Evolutionary conservation across 2,329 filamentous ascomycete species (phyloP), one percentile per base, ranked within the genome.

Genomic region (Xylariomycetidae sp.): DNA sequence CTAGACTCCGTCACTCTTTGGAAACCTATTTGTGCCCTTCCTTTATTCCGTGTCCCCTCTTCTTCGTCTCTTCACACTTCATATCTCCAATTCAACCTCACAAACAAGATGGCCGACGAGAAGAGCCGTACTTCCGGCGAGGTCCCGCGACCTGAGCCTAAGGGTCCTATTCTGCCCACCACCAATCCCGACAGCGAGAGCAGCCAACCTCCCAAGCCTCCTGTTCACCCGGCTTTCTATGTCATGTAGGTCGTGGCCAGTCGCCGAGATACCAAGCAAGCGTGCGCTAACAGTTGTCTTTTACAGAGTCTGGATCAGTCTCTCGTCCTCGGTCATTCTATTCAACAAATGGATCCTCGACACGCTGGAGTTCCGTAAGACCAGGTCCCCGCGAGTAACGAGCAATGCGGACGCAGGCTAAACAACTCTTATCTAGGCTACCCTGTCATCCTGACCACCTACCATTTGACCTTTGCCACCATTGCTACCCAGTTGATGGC

Each of bases 321-420:
- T 96, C 61, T 94, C 87, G 56, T 95, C 88, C 27, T 87, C 84
- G 53, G 88, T 97, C 58, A 98, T 98, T 61, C 73, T 98, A 42
- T 97, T 96, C 82, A 97, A 98, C 81, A 98, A 98, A 78, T 95
- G 87, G 80, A 88, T 98, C 54, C 76, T 97, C 43, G 82, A 90
- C 54, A 89, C 83, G 25, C 74, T 83, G 44, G 75, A 86, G 44
- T 96, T 96, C 71, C 77, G 83, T 87, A 74, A 71, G 81, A 32
- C 22, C 20, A 8, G n/a, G n/a, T 8, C 20, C 20, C 20, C 8
- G n/a, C 20, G 20, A 8, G 20, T 8, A 8, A 23, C 20, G 20
- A 23, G n/a, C 8, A n/a, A n/a, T n/a, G n/a, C n/a, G n/a, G n/a
- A n/a, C n/a, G n/a, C n/a, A n/a, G n/a, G 8, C 20, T 23, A 23